Conservation (phyloP, 768 basidiomycete species). For the Rhizopogon sp. region DNA sequence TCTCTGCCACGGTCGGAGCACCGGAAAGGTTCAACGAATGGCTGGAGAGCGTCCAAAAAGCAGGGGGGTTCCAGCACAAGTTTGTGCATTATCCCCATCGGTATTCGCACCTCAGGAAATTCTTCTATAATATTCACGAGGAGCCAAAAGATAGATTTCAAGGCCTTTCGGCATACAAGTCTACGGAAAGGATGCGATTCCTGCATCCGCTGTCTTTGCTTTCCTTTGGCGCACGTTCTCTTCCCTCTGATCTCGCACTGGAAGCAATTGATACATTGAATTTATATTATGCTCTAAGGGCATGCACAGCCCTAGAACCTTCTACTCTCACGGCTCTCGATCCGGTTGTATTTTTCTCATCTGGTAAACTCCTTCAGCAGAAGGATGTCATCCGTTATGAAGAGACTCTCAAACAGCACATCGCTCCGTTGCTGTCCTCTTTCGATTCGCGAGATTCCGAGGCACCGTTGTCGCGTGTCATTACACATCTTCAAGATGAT, state of each 20-base stretch:
- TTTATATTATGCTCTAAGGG: conserved; percentile 43
- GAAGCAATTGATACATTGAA: conserved; percentile 54
- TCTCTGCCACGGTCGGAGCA: conserved; percentile 67
- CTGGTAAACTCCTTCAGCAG: conserved; percentile 42
- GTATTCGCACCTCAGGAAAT: conserved; percentile 72
- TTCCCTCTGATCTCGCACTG: conserved; percentile 61
- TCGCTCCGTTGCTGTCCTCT: conserved; percentile 32
- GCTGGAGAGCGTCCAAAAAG: conserved; percentile 56
- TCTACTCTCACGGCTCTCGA: conserved; percentile 25
- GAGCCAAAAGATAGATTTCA: conserved; percentile 22
- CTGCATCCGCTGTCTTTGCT: conserved; percentile 62
- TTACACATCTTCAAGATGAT: conserved; percentile 36
- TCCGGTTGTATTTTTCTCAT: conserved; percentile 42
- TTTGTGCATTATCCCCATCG: conserved; percentile 64
- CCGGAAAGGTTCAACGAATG: conserved; percentile 63
- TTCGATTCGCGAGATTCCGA: conserved; percentile 29
- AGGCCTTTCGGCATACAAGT: conserved; percentile 30
- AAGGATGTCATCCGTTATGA: conserved; percentile 61
- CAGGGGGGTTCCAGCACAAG: conserved; percentile 52
- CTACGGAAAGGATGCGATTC: conserved; percentile 41
- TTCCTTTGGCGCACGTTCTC: conserved; percentile 41
- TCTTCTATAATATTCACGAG: conserved; percentile 40
- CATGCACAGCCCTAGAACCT: conserved; percentile 17
- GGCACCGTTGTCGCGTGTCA: conserved; percentile 34
- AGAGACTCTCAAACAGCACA: conserved; percentile 38